Percentiles rank a stretch among this genome's conserved stretches.
Conservation (phyloP, 169 alveolate species). For the Cyclospora cayetanensis region DNA sequence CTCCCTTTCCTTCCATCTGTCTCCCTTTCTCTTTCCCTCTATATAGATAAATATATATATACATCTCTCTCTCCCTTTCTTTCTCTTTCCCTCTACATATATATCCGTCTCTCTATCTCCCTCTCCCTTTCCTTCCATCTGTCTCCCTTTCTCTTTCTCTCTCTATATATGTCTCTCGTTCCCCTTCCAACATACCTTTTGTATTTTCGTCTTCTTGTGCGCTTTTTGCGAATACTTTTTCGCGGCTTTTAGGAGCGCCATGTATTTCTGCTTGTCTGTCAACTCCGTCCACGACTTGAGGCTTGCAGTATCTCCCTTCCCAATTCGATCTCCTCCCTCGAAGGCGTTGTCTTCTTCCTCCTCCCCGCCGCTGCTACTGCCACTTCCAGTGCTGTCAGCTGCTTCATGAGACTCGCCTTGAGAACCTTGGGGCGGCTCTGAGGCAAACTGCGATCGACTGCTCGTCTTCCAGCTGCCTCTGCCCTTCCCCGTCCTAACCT, state of each 20-base stretch:
- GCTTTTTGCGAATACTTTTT: constrained; percentile 72
- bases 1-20: neutral
- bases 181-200: neutral
- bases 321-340: constrained; percentile 77
- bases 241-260: constrained; percentile 57
- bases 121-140: neutral
- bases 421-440: neutral
- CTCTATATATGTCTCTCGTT: neutral
- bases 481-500: constrained; percentile 67
- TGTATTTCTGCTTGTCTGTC: constrained; percentile 53
- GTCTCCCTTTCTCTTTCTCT: neutral
- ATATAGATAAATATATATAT: too few relatives aligned
- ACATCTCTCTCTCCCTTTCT: neutral
- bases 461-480: neutral
- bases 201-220: constrained; percentile 74
- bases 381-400: too few relatives aligned
- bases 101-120: too few relatives aligned
- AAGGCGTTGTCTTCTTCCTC: neutral
- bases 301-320: neutral
- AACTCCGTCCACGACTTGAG: constrained; percentile 69
- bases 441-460: neutral
- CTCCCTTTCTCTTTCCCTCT: neutral
- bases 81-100: too few relatives aligned
- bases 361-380: neutral
- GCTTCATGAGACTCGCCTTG: too few relatives aligned